These are phyloP conservation scores for Aeminium ludgeri DNA, from an alignment of 495 filamentous ascomycete species.

Conservation along the genomic window DNA sequence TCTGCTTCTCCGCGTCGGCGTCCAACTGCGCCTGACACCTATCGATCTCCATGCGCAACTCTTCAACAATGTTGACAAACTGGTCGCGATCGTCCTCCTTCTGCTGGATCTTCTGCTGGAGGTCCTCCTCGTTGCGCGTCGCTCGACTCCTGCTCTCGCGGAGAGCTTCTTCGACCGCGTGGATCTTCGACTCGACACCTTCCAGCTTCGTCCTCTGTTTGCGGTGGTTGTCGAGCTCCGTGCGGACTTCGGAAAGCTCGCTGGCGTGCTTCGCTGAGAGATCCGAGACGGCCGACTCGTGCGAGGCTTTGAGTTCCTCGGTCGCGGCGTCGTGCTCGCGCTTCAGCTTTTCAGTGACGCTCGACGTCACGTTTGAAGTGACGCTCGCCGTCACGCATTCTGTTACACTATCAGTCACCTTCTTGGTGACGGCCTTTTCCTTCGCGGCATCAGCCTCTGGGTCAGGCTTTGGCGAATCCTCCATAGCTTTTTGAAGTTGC, in stretches of 20 bases:
- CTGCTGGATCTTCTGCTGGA: slow-evolving; percentile 8
- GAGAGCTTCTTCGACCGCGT: slow-evolving; percentile 12
- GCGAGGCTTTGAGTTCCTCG: slow-evolving; percentile 7
- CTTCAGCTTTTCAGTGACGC: background rate
- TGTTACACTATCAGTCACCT: too few relatives aligned
- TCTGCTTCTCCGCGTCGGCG: slow-evolving; percentile 11
- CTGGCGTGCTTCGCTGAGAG: slow-evolving; percentile 1
- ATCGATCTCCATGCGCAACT: slow-evolving; percentile 14
- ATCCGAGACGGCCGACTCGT: slow-evolving; percentile 1
- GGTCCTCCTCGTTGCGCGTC: slow-evolving; percentile 7
- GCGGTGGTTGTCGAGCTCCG: slow-evolving; percentile 6
- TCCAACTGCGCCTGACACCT: slow-evolving; percentile 13
- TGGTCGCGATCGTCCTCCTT: slow-evolving; percentile 9
- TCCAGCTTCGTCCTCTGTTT: background rate
- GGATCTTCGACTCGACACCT: slow-evolving; percentile 14
- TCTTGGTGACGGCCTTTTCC: slow-evolving; percentile 3
- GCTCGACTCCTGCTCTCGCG: slow-evolving; percentile 9
- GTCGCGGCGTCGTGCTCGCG: slow-evolving; percentile 2
- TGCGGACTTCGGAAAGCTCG: slow-evolving; percentile 5
- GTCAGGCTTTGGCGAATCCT: background rate
- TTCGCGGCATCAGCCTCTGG: slow-evolving; percentile 5
- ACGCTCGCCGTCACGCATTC: too few relatives aligned
- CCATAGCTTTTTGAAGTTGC: background rate
- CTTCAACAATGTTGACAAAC: slow-evolving; percentile 7
- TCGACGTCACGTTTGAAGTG: too few relatives aligned